Evolutionary conservation across 164 flowering plant genomes (phyloP).

Genomic region (Malania oleifera): DNA sequence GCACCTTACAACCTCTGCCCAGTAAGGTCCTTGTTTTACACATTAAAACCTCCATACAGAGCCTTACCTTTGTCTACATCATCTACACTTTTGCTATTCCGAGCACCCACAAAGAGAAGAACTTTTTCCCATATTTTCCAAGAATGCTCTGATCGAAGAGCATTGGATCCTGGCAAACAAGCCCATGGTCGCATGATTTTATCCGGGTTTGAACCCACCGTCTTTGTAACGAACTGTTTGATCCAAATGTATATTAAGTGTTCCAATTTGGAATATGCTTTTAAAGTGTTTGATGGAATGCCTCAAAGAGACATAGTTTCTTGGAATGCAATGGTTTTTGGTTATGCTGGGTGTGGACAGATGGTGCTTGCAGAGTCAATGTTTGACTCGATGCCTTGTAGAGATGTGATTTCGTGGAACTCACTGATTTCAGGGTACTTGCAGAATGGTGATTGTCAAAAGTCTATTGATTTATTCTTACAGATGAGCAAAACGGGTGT

Average conservation of each 20-base stretch:
- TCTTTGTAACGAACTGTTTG: conserved; percentile 72
- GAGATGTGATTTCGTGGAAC: conserved; percentile 79
- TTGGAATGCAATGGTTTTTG: conserved; percentile 63
- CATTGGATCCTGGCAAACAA: conserved; percentile 43
- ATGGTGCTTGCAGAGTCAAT: conserved; percentile 36
- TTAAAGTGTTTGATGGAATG: conserved; percentile 65
- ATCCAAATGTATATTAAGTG: conserved; percentile 58
- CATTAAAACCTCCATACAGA: conserved; percentile 8
- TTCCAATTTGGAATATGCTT: conserved; percentile 35
- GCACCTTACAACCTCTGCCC: conserved; percentile 8
- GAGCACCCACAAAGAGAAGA: conserved; percentile 14
- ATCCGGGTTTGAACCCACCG: conserved; percentile 60
- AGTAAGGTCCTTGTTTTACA: neutral
- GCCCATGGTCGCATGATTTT: conserved; percentile 64
- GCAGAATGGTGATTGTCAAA: conserved; percentile 36
- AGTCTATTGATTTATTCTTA: conserved; percentile 35
- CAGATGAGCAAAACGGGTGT: conserved; percentile 36
- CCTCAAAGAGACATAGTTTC: conserved; percentile 50
- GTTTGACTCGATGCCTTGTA: conserved; percentile 58
- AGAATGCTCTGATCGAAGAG: conserved; percentile 38
- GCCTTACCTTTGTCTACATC: conserved; percentile 11
- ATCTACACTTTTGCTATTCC: conserved; percentile 13
- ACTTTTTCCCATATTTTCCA: conserved; percentile 62
- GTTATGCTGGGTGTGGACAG: conserved; percentile 34
- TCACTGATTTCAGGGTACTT: conserved; percentile 62